Percentiles rank a stretch among this genome's conserved stretches.
These are phyloP conservation scores for Phytomonas sp. DNA, from an alignment of 208 protist species.

Conservation along the genomic window DNA sequence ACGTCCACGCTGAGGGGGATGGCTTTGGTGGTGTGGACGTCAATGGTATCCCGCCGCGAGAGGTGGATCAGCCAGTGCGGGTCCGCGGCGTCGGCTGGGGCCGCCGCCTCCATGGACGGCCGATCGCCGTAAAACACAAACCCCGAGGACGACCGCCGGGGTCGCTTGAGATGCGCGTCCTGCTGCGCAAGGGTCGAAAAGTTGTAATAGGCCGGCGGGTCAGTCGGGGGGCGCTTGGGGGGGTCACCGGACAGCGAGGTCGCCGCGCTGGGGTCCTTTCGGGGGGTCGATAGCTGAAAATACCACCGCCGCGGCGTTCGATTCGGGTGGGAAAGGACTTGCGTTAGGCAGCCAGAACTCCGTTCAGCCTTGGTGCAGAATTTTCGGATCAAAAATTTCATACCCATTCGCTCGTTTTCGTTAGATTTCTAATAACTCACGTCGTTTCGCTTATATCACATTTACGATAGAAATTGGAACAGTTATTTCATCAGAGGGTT, in stretches of 20 bases:
- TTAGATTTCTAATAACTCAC: background rate
- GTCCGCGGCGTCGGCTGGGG: slow-evolving; percentile 19
- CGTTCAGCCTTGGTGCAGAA: background rate
- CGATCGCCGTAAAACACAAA: background rate
- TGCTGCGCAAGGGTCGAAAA: background rate
- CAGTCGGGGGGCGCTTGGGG: background rate
- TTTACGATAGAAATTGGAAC: background rate
- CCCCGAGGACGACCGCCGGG: background rate
- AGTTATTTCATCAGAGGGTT: background rate
- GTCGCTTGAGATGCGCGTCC: background rate
- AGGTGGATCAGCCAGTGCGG: slow-evolving; percentile 34
- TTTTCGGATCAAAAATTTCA: background rate
- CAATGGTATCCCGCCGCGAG: slow-evolving; percentile 61
- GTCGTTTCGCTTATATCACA: background rate
- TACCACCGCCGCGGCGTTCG: background rate
- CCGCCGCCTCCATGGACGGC: background rate
- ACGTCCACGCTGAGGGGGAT: slow-evolving; percentile 57
- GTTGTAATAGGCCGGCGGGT: background rate
- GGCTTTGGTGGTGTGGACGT: slow-evolving; percentile 9
- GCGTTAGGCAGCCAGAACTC: background rate
- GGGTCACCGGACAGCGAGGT: background rate
- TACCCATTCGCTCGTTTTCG: background rate
- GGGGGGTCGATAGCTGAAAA: background rate
- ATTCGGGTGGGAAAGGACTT: background rate
- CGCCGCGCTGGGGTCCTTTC: background rate